Conservation (phyloP, 2,329 filamentous ascomycete genomes). For the Cladosporium sp. region DNA sequence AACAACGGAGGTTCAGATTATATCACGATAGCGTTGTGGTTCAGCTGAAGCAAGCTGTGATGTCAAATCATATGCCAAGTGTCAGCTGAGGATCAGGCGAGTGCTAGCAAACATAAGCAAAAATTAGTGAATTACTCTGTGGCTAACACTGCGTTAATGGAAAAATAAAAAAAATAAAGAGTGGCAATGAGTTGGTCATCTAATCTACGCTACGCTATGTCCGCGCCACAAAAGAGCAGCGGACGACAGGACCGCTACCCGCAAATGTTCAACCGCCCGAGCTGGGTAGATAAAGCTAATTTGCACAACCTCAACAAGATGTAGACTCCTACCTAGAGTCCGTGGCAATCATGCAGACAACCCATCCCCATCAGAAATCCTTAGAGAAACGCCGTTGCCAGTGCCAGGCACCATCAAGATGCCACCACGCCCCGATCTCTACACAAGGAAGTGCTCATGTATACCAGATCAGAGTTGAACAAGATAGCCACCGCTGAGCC, state of each 20-base stretch:
- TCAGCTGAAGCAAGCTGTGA: background rate
- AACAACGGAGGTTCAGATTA: too few species aligned
- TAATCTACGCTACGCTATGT: background rate
- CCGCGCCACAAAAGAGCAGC: background rate
- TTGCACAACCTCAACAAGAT: too few species aligned
- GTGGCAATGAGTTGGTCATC: slow-evolving; percentile 14
- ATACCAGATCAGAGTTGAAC: background rate
- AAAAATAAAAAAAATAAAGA: slow-evolving; percentile 5
- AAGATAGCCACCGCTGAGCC: background rate
- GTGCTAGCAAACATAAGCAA: background rate
- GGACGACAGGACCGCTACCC: too few species aligned
- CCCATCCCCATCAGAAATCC: too few species aligned
- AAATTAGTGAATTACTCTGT: too few species aligned
- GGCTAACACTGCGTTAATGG: too few species aligned
- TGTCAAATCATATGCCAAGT: background rate
- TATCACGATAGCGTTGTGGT: too few species aligned
- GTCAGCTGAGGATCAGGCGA: background rate
- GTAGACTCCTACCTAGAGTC: too few species aligned
- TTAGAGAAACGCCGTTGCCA: too few species aligned
- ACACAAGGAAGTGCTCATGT: background rate
- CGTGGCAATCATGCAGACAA: too few species aligned
- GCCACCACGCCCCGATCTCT: background rate
- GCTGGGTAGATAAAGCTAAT: too few species aligned
- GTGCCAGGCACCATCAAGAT: background rate
- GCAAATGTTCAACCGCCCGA: too few species aligned